Conservation (phyloP, 2,329 filamentous ascomycete species). For the Amylocarpus encephaloides region DNA sequence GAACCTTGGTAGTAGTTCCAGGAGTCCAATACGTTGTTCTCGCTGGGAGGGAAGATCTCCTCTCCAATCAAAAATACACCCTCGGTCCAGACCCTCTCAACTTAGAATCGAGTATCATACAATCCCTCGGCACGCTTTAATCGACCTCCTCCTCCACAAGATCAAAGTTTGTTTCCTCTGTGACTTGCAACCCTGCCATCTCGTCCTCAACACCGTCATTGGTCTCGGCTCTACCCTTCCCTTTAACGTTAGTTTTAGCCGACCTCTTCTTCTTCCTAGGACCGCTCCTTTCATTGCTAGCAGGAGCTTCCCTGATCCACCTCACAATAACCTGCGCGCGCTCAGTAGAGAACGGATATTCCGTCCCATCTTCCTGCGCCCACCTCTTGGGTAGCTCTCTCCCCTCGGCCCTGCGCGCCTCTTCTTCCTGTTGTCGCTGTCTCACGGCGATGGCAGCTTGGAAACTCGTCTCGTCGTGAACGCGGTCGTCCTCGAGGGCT, state of each 20-base stretch:
- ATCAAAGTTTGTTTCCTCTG: constrained; percentile 18
- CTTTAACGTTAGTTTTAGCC: constrained; percentile 16
- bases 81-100: no score
- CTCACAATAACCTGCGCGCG: constrained; percentile 61
- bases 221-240: constrained; percentile 9
- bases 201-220: constrained; percentile 11
- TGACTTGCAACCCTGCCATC: constrained; percentile 13
- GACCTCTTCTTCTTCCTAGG: constrained; percentile 36
- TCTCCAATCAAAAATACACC: no score
- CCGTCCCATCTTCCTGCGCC: constrained; percentile 59
- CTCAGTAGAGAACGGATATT: constrained; percentile 64
- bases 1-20: no score
- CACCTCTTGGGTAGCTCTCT: constrained; percentile 44
- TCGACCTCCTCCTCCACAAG: constrained; percentile 29
- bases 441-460: constrained; percentile 55
- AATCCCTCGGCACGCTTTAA: constrained; percentile 2
- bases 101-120: no score
- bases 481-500: constrained; percentile 60
- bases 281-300: constrained; percentile 28
- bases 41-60: no score
- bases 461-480: constrained; percentile 61
- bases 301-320: constrained; percentile 60
- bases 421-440: constrained; percentile 52
- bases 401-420: constrained; percentile 27
- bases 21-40: no score